Conservation (phyloP, 805 yeast species). For the Metschnikowia matae region DNA sequence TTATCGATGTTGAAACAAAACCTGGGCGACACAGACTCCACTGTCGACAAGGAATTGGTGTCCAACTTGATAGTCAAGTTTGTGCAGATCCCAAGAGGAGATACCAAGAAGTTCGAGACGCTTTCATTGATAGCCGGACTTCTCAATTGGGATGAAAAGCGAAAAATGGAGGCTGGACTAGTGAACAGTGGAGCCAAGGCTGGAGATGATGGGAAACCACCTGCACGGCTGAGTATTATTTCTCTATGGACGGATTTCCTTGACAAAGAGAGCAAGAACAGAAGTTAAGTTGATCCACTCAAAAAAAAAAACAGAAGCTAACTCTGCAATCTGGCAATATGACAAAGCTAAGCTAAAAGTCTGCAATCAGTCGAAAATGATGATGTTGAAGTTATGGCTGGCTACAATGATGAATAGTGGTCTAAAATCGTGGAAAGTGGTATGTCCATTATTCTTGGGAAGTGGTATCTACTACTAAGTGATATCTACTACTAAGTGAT, state of each 20-base stretch:
- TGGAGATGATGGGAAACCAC: constrained; percentile 19
- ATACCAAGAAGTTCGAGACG: constrained; percentile 91
- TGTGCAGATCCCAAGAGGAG: constrained; percentile 85
- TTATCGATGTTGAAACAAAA: constrained; percentile 76
- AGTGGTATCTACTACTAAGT: no score
- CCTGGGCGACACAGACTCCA: constrained; percentile 54
- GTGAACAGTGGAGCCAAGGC: constrained; percentile 27
- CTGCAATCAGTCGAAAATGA: no score
- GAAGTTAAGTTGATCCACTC: background rate
- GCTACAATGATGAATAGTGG: no score
- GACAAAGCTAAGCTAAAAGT: no score
- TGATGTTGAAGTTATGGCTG: no score
- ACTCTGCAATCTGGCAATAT: no score
- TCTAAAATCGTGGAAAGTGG: no score
- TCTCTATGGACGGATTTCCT: constrained; percentile 76
- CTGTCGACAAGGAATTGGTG: constrained; percentile 83
- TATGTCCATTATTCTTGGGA: no score
- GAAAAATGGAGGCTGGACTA: constrained; percentile 73
- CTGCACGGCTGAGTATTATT: constrained; percentile 53
- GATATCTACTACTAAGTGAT: no score
- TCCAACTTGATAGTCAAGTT: constrained; percentile 84
- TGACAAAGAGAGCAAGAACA: constrained; percentile 56
- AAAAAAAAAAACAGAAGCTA: no score
- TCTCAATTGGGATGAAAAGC: constrained; percentile 83
- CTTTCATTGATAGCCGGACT: constrained; percentile 77